Base-by-base conservation (phyloP, 768 basidiomycete species). In the Punctularia strigosozonata region DNA sequence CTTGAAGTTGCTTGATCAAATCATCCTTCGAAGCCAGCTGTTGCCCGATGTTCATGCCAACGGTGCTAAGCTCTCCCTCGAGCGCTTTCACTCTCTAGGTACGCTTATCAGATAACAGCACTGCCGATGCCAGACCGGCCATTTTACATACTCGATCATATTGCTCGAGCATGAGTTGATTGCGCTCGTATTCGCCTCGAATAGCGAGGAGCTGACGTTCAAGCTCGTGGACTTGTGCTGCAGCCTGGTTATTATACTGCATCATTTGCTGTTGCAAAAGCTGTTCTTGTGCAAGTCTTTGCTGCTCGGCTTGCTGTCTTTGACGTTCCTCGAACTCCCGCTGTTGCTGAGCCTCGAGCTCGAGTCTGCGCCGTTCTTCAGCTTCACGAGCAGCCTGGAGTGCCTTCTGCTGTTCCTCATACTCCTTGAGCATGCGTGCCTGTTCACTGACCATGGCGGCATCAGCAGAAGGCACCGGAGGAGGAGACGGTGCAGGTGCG, bases 181-280 rank as follows among this genome's bases (percentile, higher is more conserved):
- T 94, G 10, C 95, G 76, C 61, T 99, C 95, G 55, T 90, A 99
- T 55, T 98, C 95, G 0, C 95, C 91, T 34, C 91, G 69, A 84
- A 98, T 85, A 7, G 74, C 87, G 35, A 98, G 71, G 36, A 98
- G 64, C 57, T 98, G 84, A 37, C 86, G 70, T 58, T 99, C 90
- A 31, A 92, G 70, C 43, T 98, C 91, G 39, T 74, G 68, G 22
- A 76, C 69, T 47, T 86, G 80, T 43, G 80, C 77, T 31, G 70
- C 76, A 25, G 77, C 75, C 55, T 88, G 81, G 44, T 77, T 86
- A 50, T 75, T 81, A 46, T 80, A 75, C 58, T 83, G 73, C 66
- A 81, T 73, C 60, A 87, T 76, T 49, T 89, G 87, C 51, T 88
- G 72, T 46, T 77, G 80, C 68, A 83, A 57, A 7, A 97, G 67